Evolutionary conservation across 768 basidiomycete species (phyloP).

Genomic region (Strobilomyces confusus): DNA sequence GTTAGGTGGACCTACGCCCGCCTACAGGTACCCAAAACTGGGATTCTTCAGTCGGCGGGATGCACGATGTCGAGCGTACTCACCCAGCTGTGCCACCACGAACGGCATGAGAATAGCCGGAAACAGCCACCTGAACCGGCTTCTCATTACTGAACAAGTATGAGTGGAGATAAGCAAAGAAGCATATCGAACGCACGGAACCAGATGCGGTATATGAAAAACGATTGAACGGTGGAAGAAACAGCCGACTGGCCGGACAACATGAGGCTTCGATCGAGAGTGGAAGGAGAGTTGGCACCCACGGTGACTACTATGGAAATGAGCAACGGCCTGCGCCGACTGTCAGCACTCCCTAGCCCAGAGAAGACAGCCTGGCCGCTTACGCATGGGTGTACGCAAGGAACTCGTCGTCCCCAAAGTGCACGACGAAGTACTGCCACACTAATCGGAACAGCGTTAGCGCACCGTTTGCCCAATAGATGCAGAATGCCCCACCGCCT

Average conservation of each 20-base stretch:
- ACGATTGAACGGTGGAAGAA: constrained; percentile 21
- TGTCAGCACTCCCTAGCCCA: constrained; percentile 4
- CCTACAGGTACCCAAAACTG: constrained; percentile 19
- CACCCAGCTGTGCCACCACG: constrained; percentile 18
- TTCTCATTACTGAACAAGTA: constrained; percentile 8
- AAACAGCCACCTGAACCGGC: constrained; percentile 18
- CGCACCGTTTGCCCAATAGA: neutral
- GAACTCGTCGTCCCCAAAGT: constrained; percentile 18
- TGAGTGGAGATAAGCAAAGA: neutral
- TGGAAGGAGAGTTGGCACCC: constrained; percentile 1
- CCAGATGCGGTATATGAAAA: constrained; percentile 28
- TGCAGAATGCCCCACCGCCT: constrained; percentile 13
- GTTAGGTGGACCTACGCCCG: neutral
- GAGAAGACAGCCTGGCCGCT: constrained; percentile 7
- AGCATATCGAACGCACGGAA: constrained; percentile 8
- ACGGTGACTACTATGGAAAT: constrained; percentile 22
- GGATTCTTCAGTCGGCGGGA: neutral
- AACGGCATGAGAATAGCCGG: constrained; percentile 16
- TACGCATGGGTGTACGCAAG: constrained; percentile 18
- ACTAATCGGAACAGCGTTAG: constrained; percentile 11
- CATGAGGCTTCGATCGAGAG: constrained; percentile 13
- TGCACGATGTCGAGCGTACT: neutral
- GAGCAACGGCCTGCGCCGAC: constrained; percentile 14
- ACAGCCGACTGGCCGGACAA: constrained; percentile 14
- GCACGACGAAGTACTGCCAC: constrained; percentile 22